Evolutionary conservation across 495 filamentous ascomycete species (phyloP).

Genomic region (Neurospora sp.): DNA sequence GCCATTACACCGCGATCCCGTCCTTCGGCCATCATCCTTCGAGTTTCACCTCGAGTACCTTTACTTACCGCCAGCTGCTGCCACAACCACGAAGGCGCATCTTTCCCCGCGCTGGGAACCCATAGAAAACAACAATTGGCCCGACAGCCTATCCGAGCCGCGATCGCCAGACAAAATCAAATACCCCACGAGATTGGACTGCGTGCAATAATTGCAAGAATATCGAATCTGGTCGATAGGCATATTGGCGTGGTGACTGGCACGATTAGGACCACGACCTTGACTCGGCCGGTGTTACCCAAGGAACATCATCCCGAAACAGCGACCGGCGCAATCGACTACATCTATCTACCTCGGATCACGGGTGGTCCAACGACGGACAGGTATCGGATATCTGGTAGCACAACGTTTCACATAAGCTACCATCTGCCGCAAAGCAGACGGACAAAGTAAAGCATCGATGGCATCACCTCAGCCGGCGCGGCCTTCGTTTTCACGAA

Average conservation of each 20-base stretch:
- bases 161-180: neutral
- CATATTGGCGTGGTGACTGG: neutral
- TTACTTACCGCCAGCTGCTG: neutral
- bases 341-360: neutral
- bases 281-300: neutral
- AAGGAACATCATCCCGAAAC: neutral
- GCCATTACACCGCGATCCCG: neutral
- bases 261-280: no score
- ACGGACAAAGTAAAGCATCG: neutral
- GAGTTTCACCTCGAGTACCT: neutral
- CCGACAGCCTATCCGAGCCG: neutral
- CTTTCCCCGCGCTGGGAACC: neutral
- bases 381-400: neutral
- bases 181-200: neutral
- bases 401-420: neutral
- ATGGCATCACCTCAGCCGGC: neutral
- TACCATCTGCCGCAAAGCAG: neutral
- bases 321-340: neutral
- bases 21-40: neutral
- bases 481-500: conserved; percentile 5
- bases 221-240: neutral
- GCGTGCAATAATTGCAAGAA: neutral
- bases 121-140: neutral
- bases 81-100: neutral
- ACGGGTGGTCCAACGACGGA: neutral